phyloP scores from a whole-genome alignment of 1,284 basidiomycete species.

The Malassezia slooffiae region DNA sequence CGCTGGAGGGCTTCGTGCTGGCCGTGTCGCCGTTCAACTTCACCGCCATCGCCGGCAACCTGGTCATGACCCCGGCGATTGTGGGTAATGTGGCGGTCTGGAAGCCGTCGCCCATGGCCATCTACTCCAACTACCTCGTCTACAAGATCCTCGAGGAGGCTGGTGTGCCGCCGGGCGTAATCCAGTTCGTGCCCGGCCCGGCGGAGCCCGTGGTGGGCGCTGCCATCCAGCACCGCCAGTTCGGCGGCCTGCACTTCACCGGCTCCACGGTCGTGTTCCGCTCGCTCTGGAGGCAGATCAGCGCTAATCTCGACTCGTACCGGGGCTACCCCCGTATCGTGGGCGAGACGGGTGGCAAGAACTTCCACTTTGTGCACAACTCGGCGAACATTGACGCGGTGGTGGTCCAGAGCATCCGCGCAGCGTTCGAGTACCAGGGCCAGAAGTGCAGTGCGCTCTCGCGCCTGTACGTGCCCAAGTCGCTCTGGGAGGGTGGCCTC shows the following conservation, averaged over 20 bases:
- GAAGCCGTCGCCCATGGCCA: conserved; percentile 93
- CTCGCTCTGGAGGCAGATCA: conserved; percentile 95
- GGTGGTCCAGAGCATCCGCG: conserved; percentile 75
- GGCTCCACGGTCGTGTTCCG: conserved; percentile 76
- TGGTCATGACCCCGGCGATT: conserved; percentile 62
- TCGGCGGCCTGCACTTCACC: conserved; percentile 90
- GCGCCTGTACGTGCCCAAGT: conserved; percentile 75
- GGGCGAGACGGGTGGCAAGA: conserved; percentile 86
- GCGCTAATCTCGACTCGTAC: conserved; percentile 57
- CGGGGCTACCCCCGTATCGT: conserved; percentile 89
- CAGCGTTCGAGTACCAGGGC: conserved; percentile 92
- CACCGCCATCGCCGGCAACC: conserved; percentile 43
- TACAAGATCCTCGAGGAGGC: conserved; percentile 88
- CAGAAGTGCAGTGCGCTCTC: conserved; percentile 97
- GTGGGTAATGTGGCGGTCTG: conserved; percentile 91
- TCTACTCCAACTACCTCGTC: conserved; percentile 86
- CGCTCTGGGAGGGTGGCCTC: conserved; percentile 78
- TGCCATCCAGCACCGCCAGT: conserved; percentile 59
- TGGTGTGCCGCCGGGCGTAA: conserved; percentile 82
- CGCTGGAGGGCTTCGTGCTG: conserved; percentile 91
- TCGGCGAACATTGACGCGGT: conserved; percentile 78
- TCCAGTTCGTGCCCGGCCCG: conserved; percentile 77
- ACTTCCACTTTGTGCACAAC: conserved; percentile 87
- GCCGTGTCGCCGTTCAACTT: conserved; percentile 99
- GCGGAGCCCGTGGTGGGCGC: conserved; percentile 35